These are phyloP conservation scores for Diplodia seriata DNA, from an alignment of 2,329 filamentous ascomycete genomes.

Conservation along the genomic window DNA sequence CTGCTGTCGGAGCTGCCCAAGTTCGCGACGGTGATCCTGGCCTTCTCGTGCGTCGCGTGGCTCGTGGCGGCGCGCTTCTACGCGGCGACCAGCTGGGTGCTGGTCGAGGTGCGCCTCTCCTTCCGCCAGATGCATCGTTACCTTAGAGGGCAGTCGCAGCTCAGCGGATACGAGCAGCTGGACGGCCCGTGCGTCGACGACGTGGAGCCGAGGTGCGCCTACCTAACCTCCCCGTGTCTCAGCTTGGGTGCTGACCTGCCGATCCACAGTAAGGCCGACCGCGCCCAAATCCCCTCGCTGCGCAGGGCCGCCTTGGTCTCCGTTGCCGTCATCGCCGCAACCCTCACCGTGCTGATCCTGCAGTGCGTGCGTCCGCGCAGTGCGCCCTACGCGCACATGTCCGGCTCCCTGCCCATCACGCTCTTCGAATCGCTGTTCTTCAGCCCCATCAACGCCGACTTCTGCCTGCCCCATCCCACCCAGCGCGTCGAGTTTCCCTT, in stretches of 20 bases:
- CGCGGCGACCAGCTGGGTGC: slow-evolving; percentile 34
- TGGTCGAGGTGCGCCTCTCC: slow-evolving; percentile 34
- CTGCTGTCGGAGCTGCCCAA: slow-evolving; percentile 45
- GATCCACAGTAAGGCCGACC: slow-evolving; percentile 10
- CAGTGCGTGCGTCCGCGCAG: slow-evolving; percentile 43
- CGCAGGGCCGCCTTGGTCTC: slow-evolving; percentile 13
- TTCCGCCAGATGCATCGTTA: slow-evolving; percentile 32
- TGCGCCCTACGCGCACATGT: slow-evolving; percentile 49
- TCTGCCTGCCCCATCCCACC: slow-evolving; percentile 30
- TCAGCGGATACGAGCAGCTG: slow-evolving; percentile 15
- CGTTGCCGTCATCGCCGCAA: slow-evolving; percentile 35
- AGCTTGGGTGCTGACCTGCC: not conserved
- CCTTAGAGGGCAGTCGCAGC: slow-evolving; percentile 4
- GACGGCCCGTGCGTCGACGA: slow-evolving; percentile 1
- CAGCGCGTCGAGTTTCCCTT: slow-evolving; percentile 26
- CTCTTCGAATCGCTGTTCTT: slow-evolving; percentile 37
- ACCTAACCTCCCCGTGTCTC: not conserved
- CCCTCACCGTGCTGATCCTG: slow-evolving; percentile 39
- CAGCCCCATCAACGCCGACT: slow-evolving; percentile 32
- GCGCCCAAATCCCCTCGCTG: slow-evolving; percentile 8
- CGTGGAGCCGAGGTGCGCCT: slow-evolving; percentile 16
- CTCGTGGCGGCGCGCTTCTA: slow-evolving; percentile 43
- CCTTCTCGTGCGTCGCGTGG: slow-evolving; percentile 42
- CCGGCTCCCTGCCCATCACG: slow-evolving; percentile 46
- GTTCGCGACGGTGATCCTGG: slow-evolving; percentile 39